Evolutionary conservation across 495 filamentous ascomycete species (phyloP).

Genomic region (Daldinia decipiens): DNA sequence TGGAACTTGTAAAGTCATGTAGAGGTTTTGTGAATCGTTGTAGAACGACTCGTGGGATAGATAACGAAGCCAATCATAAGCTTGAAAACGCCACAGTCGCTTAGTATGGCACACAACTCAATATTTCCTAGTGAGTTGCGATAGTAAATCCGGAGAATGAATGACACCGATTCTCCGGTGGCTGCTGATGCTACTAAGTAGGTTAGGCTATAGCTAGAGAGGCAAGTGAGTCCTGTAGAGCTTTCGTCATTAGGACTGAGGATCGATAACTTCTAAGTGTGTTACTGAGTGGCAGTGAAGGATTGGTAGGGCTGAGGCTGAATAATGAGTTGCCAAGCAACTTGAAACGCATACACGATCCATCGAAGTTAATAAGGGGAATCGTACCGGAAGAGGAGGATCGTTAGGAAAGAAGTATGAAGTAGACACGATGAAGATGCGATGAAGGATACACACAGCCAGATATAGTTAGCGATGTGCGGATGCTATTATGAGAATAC

Average conservation of each 20-base stretch:
- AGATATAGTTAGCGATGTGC: neutral
- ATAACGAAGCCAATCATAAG: conserved; percentile 24
- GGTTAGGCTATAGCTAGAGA: neutral
- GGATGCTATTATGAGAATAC: neutral
- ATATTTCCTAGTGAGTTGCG: conserved; percentile 7
- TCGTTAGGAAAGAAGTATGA: neutral
- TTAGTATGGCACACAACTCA: conserved; percentile 16
- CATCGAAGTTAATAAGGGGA: neutral
- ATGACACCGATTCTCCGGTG: conserved; percentile 16
- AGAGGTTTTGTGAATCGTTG: conserved; percentile 12
- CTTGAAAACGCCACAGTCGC: conserved; percentile 5
- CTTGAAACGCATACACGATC: conserved; percentile 5
- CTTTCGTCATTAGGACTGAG: conserved; percentile 1
- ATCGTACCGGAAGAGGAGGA: neutral
- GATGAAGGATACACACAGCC: neutral
- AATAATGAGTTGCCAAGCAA: conserved; percentile 6
- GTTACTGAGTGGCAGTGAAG: conserved; percentile 19
- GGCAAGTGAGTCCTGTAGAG: neutral
- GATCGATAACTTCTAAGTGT: neutral
- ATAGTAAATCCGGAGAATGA: conserved; percentile 22
- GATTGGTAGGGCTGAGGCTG: conserved; percentile 42
- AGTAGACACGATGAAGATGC: neutral
- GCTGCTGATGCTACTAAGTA: conserved; percentile 3
- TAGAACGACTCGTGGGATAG: conserved; percentile 3
- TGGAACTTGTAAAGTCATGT: conserved; percentile 12